phyloP scores from a whole-genome alignment of 23 red algal species.

The Gracilariopsis chorda region DNA sequence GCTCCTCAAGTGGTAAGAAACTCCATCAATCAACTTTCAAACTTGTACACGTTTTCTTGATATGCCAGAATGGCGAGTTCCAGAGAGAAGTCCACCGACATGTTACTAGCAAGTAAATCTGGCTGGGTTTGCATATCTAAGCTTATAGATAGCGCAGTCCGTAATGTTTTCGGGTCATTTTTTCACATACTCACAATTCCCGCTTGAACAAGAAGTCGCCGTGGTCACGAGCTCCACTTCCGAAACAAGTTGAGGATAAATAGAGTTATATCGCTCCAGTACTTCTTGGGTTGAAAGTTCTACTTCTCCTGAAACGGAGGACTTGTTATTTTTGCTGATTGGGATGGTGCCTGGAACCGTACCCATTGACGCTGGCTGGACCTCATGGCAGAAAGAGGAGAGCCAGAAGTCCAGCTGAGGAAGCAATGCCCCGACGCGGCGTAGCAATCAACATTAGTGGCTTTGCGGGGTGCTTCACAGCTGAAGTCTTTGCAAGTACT shows the following conservation, averaged over 20 bases:
- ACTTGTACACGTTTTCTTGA: slow-evolving; percentile 69
- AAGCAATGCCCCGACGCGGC: not conserved
- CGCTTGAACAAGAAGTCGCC: slow-evolving; percentile 18
- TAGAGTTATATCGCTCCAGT: slow-evolving; percentile 55
- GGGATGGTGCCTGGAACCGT: not conserved
- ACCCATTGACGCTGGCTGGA: no score
- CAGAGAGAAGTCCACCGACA: slow-evolving; percentile 74
- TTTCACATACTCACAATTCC: slow-evolving; percentile 37
- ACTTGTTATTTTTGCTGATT: not conserved
- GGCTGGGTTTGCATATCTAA: slow-evolving; percentile 55
- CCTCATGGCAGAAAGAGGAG: not conserved
- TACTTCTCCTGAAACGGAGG: not conserved
- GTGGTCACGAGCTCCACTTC: no score
- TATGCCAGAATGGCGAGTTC: slow-evolving; percentile 82
- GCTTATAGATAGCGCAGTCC: slow-evolving; percentile 46
- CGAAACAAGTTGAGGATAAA: slow-evolving; percentile 28
- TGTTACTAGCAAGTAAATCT: slow-evolving; percentile 41
- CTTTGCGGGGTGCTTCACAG: not conserved
- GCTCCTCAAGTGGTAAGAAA: slow-evolving; percentile 49
- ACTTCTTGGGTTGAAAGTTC: slow-evolving; percentile 53
- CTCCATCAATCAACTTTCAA: slow-evolving; percentile 76
- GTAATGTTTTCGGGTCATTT: not conserved
- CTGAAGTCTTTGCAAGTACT: not conserved
- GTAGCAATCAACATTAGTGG: not conserved
- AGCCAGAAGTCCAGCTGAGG: not conserved